Base-by-base conservation (phyloP, 2,329 filamentous ascomycete species). In the Didymella glomerata region DNA sequence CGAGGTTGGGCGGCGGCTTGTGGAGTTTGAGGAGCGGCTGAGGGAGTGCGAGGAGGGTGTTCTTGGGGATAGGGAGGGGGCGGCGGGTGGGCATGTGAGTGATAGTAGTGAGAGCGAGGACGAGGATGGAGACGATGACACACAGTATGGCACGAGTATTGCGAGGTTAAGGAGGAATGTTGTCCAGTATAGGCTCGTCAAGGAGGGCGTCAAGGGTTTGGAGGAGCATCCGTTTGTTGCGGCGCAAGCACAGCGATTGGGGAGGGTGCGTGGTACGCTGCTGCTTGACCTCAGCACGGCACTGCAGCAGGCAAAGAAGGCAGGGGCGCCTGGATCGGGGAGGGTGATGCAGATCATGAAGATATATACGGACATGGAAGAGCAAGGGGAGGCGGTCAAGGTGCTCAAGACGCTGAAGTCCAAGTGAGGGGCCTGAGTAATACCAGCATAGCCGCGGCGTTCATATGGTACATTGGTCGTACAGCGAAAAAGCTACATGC, bases 1-100 rank as follows among this genome's bases (percentile, higher is more conserved):
- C 41, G 86, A 90, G 66, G 65, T 85, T 11, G 86, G 84, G n/a
- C 79, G 84, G 66, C 63, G 62, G 66, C 82, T 93, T 79, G 73
- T 93, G 27, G 90, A 92, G 73, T 77, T 90, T 18, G 86, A 90
- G 53, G 86, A 87, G 61, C 75, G 88, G 54, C 70, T 92, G 36
- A 79, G 81, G 6, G 83, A 85, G 53, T 55, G 57, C 40, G 57
- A 55, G 44, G 84, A 86, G 45, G 60, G 47, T 8, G 60, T 63
- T n/a, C 10, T 20, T 14, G 56, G 63, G 9, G 56, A 57, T 14
- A 55, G 63, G 9, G 56, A 57, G 9, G 40, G 16, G 32, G 59
- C 66, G 54, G 41, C 66, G 63, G 16, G 64, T 14, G 72, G 70
- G 32, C 72, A 72, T 24, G 66, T 57, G 66, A 53, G 59, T 60